Conservation (phyloP, 352 stramenopile species). For the Phytophthora rubi region DNA sequence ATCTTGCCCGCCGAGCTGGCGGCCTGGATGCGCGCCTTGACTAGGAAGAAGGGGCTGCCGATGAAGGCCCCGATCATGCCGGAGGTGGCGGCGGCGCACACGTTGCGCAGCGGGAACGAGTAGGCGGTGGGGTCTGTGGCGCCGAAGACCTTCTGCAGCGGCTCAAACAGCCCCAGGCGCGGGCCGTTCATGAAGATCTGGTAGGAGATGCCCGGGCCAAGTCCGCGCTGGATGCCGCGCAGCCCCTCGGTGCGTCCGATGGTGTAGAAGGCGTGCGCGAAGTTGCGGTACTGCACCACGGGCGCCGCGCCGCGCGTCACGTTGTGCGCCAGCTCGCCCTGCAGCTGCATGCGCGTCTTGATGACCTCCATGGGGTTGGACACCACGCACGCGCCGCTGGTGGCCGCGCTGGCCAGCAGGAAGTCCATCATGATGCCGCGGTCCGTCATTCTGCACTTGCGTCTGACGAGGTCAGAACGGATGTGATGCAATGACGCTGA, state of each 20-base stretch:
- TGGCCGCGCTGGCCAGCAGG: slow-evolving; percentile 67
- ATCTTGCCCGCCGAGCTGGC: slow-evolving; percentile 75
- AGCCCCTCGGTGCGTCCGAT: slow-evolving; percentile 82
- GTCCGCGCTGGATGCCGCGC: slow-evolving; percentile 78
- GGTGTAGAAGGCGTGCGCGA: slow-evolving; percentile 86
- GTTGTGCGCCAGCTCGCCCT: slow-evolving; percentile 78
- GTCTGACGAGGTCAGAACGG: slow-evolving; percentile 1
- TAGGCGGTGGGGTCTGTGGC: slow-evolving; percentile 79
- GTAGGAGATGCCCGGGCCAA: slow-evolving; percentile 81
- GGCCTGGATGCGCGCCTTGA: slow-evolving; percentile 87
- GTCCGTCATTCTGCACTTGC: slow-evolving; percentile 30
- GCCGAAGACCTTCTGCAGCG: slow-evolving; percentile 79
- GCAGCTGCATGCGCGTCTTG: slow-evolving; percentile 91
- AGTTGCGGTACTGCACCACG: slow-evolving; percentile 82
- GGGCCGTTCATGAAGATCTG: slow-evolving; percentile 87
- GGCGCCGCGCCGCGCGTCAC: slow-evolving; percentile 40
- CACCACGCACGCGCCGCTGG: slow-evolving; percentile 70
- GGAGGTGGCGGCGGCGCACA: slow-evolving; percentile 75
- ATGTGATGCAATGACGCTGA: slow-evolving; percentile 6
- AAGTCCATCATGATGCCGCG: slow-evolving; percentile 78
- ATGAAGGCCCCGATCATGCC: slow-evolving; percentile 79
- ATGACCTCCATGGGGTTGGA: slow-evolving; percentile 92
- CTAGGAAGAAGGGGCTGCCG: slow-evolving; percentile 86
- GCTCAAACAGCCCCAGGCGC: slow-evolving; percentile 79
- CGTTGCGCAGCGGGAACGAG: slow-evolving; percentile 79